Evolutionary conservation across 495 filamentous ascomycete genomes (phyloP).

Genomic region (Thermothielavioides terrestris): DNA sequence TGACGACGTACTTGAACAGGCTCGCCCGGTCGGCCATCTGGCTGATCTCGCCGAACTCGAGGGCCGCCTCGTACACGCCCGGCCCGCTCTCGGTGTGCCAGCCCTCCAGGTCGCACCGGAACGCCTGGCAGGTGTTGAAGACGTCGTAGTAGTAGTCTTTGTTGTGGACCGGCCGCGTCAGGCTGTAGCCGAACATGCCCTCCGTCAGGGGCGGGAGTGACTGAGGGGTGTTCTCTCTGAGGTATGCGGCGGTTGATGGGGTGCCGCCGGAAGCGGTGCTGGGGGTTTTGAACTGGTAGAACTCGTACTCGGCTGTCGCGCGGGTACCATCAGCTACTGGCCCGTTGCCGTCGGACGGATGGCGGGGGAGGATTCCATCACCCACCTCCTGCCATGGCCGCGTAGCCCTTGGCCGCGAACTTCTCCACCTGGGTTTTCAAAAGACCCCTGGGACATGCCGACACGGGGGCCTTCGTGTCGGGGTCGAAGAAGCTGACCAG

Average conservation of each 20-base stretch:
- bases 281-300: slow-evolving; percentile 87
- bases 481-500: slow-evolving; percentile 80
- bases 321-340: slow-evolving; percentile 5
- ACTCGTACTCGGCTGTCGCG: slow-evolving; percentile 82
- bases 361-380: not conserved
- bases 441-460: slow-evolving; percentile 74
- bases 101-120: slow-evolving; percentile 79
- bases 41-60: slow-evolving; percentile 75
- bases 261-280: slow-evolving; percentile 46
- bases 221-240: slow-evolving; percentile 62
- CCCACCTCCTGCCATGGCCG: slow-evolving; percentile 90
- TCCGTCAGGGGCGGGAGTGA: slow-evolving; percentile 73
- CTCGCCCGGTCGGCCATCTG: slow-evolving; percentile 85
- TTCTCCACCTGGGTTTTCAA: slow-evolving; percentile 61
- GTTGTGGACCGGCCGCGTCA: slow-evolving; percentile 88
- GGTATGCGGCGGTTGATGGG: slow-evolving; percentile 64
- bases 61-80: slow-evolving; percentile 89
- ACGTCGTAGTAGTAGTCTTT: slow-evolving; percentile 91
- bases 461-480: slow-evolving; percentile 57
- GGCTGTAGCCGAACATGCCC: slow-evolving; percentile 96
- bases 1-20: slow-evolving; percentile 92
- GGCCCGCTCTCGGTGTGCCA: slow-evolving; percentile 98
- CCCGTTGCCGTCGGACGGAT: not conserved
- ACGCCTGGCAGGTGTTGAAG: slow-evolving; percentile 72
- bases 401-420: slow-evolving; percentile 52